Evolutionary conservation across 495 filamentous ascomycete genomes (phyloP).

Genomic region (Haplographium delicatum): DNA sequence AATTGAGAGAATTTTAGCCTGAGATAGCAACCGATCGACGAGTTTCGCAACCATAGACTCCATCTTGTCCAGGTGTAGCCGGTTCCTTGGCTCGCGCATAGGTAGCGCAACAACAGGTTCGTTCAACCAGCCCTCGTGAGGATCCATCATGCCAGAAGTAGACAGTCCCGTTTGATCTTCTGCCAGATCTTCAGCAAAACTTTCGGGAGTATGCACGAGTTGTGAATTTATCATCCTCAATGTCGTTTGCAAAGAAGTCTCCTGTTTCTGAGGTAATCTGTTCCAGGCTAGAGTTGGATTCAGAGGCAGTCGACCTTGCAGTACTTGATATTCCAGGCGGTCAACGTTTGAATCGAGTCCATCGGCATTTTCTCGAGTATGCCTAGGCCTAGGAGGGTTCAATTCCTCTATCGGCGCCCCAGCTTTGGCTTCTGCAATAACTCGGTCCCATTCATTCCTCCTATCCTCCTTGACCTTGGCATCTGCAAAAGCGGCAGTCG

Average conservation of each 20-base stretch:
- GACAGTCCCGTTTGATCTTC: no score
- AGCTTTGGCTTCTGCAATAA: slow-evolving; percentile 45
- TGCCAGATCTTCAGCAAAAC: background rate
- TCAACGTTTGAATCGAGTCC: no score
- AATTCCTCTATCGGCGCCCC: background rate
- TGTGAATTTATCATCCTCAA: slow-evolving; percentile 6
- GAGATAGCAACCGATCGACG: slow-evolving; percentile 25
- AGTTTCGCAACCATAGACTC: slow-evolving; percentile 24
- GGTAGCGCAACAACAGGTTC: slow-evolving; percentile 8
- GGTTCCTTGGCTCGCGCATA: slow-evolving; percentile 25
- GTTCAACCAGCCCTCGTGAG: background rate
- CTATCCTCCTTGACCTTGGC: slow-evolving; percentile 56
- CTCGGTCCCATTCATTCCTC: slow-evolving; percentile 55
- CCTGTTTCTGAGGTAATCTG: background rate
- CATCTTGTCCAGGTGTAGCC: slow-evolving; percentile 22
- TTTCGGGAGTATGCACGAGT: background rate
- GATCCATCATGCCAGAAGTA: background rate
- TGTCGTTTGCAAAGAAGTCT: slow-evolving; percentile 1
- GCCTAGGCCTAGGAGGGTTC: background rate
- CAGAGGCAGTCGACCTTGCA: no score
- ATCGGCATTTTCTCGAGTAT: no score
- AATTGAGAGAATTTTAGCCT: background rate
- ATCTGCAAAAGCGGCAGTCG: slow-evolving; percentile 64
- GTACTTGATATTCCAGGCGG: no score
- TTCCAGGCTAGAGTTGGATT: no score